phyloP scores from a whole-genome alignment of 2,329 filamentous ascomycete genomes.

The Ophidiomyces ophidiicola region DNA sequence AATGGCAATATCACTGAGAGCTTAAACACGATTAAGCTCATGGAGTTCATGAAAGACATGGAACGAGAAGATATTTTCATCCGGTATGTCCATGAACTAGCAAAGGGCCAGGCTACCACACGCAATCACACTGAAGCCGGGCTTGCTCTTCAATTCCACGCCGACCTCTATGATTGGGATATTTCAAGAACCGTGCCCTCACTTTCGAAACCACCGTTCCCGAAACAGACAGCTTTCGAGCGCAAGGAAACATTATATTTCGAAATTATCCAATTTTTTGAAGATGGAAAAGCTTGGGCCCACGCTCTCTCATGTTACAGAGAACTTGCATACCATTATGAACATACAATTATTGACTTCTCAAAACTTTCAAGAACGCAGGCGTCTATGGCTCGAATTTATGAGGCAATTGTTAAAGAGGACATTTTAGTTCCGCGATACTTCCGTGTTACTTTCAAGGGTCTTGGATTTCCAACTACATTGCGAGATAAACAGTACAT shows the following conservation, averaged over 20 bases:
- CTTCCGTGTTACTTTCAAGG: conserved; percentile 82
- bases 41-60: conserved; percentile 95
- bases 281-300: conserved; percentile 89
- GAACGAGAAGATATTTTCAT: conserved; percentile 95
- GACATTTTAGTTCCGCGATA: conserved; percentile 70
- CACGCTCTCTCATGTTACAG: conserved; percentile 78
- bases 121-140: conserved; percentile 79
- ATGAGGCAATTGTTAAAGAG: conserved; percentile 75
- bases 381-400: conserved; percentile 80
- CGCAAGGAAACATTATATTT: conserved; percentile 88
- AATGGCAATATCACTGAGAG: conserved; percentile 63
- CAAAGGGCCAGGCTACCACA: conserved; percentile 60
- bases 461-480: conserved; percentile 70
- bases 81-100: conserved; percentile 86
- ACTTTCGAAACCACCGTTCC: conserved; percentile 62
- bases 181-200: conserved; percentile 53
- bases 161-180: conserved; percentile 88
- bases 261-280: conserved; percentile 86
- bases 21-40: conserved; percentile 76
- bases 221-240: conserved; percentile 76
- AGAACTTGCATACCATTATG: conserved; percentile 84
- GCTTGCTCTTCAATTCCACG: conserved; percentile 76
- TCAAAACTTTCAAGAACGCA: conserved; percentile 80
- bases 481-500: conserved; percentile 85
- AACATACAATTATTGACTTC: conserved; percentile 80